Evolutionary conservation across 805 yeast species (phyloP).

Genomic region (Jamesozyma lodderae): DNA sequence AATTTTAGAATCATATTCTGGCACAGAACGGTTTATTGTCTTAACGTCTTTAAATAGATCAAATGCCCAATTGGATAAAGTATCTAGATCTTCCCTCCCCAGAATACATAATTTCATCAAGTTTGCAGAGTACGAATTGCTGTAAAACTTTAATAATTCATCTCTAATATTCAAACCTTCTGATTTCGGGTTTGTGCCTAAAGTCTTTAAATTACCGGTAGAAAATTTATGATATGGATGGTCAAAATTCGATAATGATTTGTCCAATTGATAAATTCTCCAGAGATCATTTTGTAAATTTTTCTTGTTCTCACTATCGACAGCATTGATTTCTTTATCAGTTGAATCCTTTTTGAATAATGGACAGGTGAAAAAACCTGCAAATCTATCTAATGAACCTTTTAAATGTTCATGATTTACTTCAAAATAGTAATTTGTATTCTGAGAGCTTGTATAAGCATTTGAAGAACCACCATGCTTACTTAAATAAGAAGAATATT

Average conservation of each 20-base stretch:
- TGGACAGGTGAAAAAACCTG: constrained; percentile 87
- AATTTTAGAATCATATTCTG: constrained; percentile 36
- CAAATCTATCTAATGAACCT: constrained; percentile 86
- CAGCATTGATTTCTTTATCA: constrained; percentile 89
- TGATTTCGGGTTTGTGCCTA: constrained; percentile 54
- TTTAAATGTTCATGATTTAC: constrained; percentile 63
- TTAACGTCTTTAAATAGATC: constrained; percentile 53
- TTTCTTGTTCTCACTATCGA: constrained; percentile 92
- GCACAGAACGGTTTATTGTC: constrained; percentile 23
- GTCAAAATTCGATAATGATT: constrained; percentile 54
- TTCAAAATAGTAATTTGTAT: constrained; percentile 88
- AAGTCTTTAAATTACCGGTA: constrained; percentile 77
- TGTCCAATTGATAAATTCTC: constrained; percentile 81
- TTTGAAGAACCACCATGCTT: constrained; percentile 84
- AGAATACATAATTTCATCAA: constrained; percentile 79
- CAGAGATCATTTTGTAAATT: constrained; percentile 83
- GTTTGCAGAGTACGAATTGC: constrained; percentile 68
- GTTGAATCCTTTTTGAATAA: constrained; percentile 65
- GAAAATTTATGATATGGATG: constrained; percentile 87
- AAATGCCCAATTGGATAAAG: constrained; percentile 60
- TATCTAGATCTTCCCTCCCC: constrained; percentile 71
- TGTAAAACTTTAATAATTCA: constrained; percentile 67
- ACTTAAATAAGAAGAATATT: constrained; percentile 63
- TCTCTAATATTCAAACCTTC: constrained; percentile 69
- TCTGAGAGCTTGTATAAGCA: constrained; percentile 83